Evolutionary conservation across 1,139 yeast species (phyloP).

Genomic region (Suhomyces bolitotheri): DNA sequence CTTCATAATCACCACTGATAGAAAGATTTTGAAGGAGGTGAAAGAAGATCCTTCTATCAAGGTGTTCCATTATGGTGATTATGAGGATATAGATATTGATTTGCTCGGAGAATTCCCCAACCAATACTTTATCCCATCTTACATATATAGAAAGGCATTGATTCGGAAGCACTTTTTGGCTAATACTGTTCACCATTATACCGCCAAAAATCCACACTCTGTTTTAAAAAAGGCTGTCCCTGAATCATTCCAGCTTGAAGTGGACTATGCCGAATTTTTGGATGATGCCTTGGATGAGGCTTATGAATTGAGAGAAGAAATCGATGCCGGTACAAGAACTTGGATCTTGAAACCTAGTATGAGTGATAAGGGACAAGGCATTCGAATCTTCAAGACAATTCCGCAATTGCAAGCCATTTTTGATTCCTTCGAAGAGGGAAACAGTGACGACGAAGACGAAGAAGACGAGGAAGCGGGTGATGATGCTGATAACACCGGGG

Average conservation of each 20-base stretch:
- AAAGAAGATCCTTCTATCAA: conserved; percentile 23
- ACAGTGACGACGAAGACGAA: conserved; percentile 48
- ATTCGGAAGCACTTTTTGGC: conserved; percentile 88
- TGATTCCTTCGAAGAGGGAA: conserved; percentile 78
- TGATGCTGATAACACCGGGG: conserved; percentile 49
- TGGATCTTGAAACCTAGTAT: conserved; percentile 95
- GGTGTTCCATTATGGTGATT: conserved; percentile 81
- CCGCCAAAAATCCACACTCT: conserved; percentile 73
- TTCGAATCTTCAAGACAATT: conserved; percentile 72
- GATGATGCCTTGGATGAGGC: conserved; percentile 93
- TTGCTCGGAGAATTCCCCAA: conserved; percentile 36
- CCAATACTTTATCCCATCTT: conserved; percentile 72
- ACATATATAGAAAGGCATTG: conserved; percentile 80
- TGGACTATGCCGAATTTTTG: conserved; percentile 94
- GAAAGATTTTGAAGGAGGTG: conserved; percentile 22
- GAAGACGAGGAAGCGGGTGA: conserved; percentile 47
- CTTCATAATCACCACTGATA: conserved; percentile 28
- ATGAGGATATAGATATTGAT: conserved; percentile 85
- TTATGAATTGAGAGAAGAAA: conserved; percentile 79
- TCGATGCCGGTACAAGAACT: conserved; percentile 60
- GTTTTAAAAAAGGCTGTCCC: conserved; percentile 64
- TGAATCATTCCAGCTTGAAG: conserved; percentile 74
- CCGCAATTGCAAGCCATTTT: conserved; percentile 81
- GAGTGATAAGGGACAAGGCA: conserved; percentile 98
- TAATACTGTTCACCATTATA: conserved; percentile 71